Percentiles rank a stretch among this genome's conserved stretches.
Evolutionary conservation across 768 basidiomycete species (phyloP).

Genomic region (Boletus insuetus): DNA sequence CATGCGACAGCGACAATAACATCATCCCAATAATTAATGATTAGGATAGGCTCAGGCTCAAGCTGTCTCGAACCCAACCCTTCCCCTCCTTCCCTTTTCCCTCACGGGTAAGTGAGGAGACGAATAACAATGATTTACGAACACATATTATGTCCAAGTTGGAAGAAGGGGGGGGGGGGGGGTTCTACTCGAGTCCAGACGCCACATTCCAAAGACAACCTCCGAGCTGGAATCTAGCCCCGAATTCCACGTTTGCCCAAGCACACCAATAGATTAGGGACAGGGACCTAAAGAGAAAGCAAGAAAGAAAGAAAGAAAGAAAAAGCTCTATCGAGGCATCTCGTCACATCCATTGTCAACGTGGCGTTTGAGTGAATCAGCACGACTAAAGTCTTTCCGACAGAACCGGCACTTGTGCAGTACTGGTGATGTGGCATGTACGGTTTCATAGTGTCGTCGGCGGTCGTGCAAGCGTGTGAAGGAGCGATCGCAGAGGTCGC

Average conservation of each 20-base stretch:
- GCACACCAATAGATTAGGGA: slow-evolving; percentile 1
- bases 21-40: background rate
- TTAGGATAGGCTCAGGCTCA: background rate
- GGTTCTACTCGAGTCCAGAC: slow-evolving; percentile 8
- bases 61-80: background rate
- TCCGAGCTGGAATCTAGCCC: slow-evolving; percentile 7
- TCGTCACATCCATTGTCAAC: slow-evolving; percentile 79
- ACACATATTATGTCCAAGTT: slow-evolving; percentile 13
- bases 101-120: slow-evolving; percentile 6
- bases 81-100: background rate
- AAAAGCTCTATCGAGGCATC: slow-evolving; percentile 40
- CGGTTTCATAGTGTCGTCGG: slow-evolving; percentile 77
- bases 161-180: background rate
- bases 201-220: slow-evolving; percentile 11
- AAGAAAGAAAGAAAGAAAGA: background rate
- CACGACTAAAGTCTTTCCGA: slow-evolving; percentile 75
- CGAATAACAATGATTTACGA: slow-evolving; percentile 16
- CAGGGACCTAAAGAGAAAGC: background rate
- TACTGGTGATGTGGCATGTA: slow-evolving; percentile 62
- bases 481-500: slow-evolving; percentile 73
- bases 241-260: slow-evolving; percentile 13
- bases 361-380: slow-evolving; percentile 79
- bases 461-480: slow-evolving; percentile 81
- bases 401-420: slow-evolving; percentile 72
- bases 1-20: background rate